Base-by-base conservation (phyloP, 2,329 filamentous ascomycete genomes). In the Hypoxylon sp. region DNA sequence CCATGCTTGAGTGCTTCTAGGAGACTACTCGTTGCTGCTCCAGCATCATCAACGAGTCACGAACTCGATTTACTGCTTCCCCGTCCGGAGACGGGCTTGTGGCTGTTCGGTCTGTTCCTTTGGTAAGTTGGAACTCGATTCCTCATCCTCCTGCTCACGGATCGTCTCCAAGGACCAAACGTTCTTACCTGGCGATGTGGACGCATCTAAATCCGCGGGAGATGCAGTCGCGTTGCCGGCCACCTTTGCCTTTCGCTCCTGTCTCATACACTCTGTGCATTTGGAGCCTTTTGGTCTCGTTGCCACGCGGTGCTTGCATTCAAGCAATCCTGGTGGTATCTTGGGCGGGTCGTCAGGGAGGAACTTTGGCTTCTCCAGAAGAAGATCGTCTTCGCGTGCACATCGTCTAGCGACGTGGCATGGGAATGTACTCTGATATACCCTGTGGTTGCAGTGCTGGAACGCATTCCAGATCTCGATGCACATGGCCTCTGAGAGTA, bases 351-450 rank as follows among this genome's bases (percentile, higher is more conserved):
- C 56, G n/a, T 67, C 53, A 2, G 74, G 73, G 6, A 74, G 65
- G 58, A 55, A 70, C 29, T 71, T 65, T 16, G 73, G 53, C 60
- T 72, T 52, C 2, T 55, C 29, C 5, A 77, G 73, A 12, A 68
- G 27, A 43, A 67, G 32, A 34, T 74, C 71, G 32, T 71, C 70
- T 2, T 48, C 60, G 5, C 69, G 56, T 2, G 45, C 25, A 48
- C 58, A 67, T 23, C 76, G 67, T 2, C 70, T 68, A 1, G 71
- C 77, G 0, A 71, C 27, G 45, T 72, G 65, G 59, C 78, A 80
- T 21, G 63, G 63, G 58, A 67, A 76, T 5, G 75, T 79, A 72
- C 78, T 79, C 48, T 80, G 77, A 67, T 76, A 79, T 50, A 72
- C 55, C 50, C 61, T 71, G 65, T 79, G 78, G 23, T 54, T 53